These are phyloP conservation scores for Exophiala xenobiotica DNA, from an alignment of 2,329 filamentous ascomycete genomes.

Conservation along the genomic window DNA sequence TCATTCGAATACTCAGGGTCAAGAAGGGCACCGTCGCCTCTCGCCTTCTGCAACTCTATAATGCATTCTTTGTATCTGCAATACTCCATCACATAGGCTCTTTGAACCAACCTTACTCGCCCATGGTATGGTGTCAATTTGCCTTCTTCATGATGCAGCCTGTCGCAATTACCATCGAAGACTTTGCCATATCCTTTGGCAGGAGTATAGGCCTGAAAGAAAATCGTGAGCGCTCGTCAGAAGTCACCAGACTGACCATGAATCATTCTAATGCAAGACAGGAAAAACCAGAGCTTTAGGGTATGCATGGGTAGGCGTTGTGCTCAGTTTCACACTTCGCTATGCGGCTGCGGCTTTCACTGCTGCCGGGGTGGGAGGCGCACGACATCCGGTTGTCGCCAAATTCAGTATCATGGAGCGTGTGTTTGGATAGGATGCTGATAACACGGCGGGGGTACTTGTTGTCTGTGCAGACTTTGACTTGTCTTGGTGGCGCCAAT, in stretches of 20 bases:
- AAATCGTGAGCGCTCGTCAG: slow-evolving; percentile 12
- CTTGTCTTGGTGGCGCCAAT: slow-evolving; percentile 12
- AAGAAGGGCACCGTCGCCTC: slow-evolving; percentile 13
- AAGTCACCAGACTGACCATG: neutral
- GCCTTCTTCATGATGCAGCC: slow-evolving; percentile 26
- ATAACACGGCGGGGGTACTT: neutral
- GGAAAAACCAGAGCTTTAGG: slow-evolving; percentile 20
- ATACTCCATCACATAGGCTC: slow-evolving; percentile 22
- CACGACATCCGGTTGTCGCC: slow-evolving; percentile 20
- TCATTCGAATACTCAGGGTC: slow-evolving; percentile 5
- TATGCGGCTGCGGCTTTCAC: slow-evolving; percentile 15
- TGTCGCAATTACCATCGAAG: slow-evolving; percentile 20
- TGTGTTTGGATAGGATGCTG: slow-evolving; percentile 12
- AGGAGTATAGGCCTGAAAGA: slow-evolving; percentile 14
- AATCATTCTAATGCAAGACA: slow-evolving; percentile 1
- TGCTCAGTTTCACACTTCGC: slow-evolving; percentile 23
- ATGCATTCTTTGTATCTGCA: slow-evolving; percentile 22
- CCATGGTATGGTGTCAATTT: slow-evolving; percentile 14
- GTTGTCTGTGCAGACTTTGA: slow-evolving; percentile 10
- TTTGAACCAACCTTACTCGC: slow-evolving; percentile 18
- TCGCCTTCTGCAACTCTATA: slow-evolving; percentile 24
- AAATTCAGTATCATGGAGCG: slow-evolving; percentile 21
- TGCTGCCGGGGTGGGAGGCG: slow-evolving; percentile 13
- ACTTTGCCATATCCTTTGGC: slow-evolving; percentile 18
- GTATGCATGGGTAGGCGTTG: slow-evolving; percentile 18